phyloP scores from a whole-genome alignment of 106 monocot genomes.

The Dendrobium chrysotoxum region DNA sequence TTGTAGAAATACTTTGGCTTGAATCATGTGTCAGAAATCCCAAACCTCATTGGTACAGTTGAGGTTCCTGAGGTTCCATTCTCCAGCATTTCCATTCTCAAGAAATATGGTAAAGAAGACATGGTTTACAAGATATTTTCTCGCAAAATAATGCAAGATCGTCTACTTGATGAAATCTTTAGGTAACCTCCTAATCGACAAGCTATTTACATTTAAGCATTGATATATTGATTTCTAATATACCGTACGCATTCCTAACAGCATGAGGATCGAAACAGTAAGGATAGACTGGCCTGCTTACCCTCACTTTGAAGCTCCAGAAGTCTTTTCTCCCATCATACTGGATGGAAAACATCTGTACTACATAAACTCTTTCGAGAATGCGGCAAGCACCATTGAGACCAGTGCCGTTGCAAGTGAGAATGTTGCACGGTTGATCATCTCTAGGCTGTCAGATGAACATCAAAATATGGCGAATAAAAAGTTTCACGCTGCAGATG shows the following conservation, averaged over 20 bases:
- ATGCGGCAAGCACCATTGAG: conserved; percentile 89
- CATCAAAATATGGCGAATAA: background rate
- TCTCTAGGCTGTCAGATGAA: conserved; percentile 45
- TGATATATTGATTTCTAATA: too few relatives aligned
- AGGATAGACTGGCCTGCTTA: conserved; percentile 91
- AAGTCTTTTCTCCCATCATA: conserved; percentile 79
- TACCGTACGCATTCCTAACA: conserved; percentile 12
- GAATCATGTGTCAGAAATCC: conserved; percentile 62
- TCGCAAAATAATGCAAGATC: conserved; percentile 39
- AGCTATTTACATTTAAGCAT: background rate
- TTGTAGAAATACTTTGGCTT: conserved; percentile 75
- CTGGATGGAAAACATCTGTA: conserved; percentile 81
- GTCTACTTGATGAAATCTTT: conserved; percentile 70
- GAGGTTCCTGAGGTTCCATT: conserved; percentile 75
- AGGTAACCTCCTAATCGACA: conserved; percentile 28
- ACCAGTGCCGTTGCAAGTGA: conserved; percentile 85
- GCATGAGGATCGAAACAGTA: conserved; percentile 60
- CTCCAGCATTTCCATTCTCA: conserved; percentile 62
- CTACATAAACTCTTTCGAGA: conserved; percentile 97
- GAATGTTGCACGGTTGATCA: conserved; percentile 80
- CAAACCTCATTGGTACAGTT: conserved; percentile 75
- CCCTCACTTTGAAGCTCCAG: conserved; percentile 86
- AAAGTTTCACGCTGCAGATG: conserved; percentile 2
- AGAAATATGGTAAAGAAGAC: conserved; percentile 64
- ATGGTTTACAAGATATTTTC: conserved; percentile 83